Evolutionary conservation across 2,329 filamentous ascomycete species (phyloP).

Genomic region (Aspergillus sp.): DNA sequence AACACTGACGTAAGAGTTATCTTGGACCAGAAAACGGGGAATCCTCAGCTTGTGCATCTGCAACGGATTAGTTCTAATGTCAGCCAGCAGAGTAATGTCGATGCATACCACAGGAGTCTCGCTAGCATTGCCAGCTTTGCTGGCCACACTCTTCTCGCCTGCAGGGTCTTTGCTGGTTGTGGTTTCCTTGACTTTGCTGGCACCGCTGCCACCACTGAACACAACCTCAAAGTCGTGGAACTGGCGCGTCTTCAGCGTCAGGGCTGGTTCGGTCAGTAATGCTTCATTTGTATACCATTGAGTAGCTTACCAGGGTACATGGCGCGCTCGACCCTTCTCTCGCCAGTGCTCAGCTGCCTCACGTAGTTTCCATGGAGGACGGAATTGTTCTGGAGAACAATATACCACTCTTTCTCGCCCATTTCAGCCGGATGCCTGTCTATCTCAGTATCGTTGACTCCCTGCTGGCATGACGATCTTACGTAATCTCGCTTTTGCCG

Average conservation of each 20-base stretch:
- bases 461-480: not conserved
- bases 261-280: not conserved
- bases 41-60: not conserved
- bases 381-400: not conserved
- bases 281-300: not conserved
- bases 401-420: not conserved
- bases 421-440: not conserved
- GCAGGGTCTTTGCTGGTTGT: no score
- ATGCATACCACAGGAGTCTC: not conserved
- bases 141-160: no score
- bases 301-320: not conserved
- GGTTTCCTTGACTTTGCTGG: no score
- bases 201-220: not conserved
- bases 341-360: not conserved
- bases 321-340: not conserved
- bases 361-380: not conserved
- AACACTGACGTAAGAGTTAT: not conserved
- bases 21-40: not conserved
- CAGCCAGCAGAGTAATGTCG: not conserved
- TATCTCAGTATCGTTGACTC: not conserved
- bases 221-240: not conserved
- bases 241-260: not conserved
- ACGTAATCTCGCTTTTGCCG: not conserved
- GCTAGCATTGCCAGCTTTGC: not conserved
- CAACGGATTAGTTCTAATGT: not conserved